Evolutionary conservation across 352 stramenopile genomes (phyloP).

Genomic region (Phytopythium sindhum): DNA sequence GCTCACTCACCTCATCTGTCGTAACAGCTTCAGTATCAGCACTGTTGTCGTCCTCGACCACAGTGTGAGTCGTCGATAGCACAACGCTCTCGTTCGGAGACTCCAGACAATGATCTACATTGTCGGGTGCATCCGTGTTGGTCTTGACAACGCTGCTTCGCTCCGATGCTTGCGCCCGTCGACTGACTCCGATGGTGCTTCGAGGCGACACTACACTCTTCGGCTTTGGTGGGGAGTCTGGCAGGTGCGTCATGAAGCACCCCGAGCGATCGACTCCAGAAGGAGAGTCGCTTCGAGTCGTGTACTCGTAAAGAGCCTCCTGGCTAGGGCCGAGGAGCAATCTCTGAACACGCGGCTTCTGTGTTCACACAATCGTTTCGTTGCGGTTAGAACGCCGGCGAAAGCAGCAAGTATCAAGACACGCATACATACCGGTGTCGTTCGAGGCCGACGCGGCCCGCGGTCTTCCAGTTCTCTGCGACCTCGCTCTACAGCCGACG

Average conservation of each 20-base stretch:
- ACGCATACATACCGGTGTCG: neutral
- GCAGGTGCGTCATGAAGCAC: slow-evolving; percentile 48
- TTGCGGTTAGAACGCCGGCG: neutral
- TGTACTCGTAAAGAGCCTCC: slow-evolving; percentile 9
- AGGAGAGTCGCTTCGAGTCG: neutral
- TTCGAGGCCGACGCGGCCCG: neutral
- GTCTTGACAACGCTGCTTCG: neutral
- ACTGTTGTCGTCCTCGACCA: neutral
- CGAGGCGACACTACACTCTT: neutral
- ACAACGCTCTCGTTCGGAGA: neutral
- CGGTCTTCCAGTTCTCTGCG: neutral
- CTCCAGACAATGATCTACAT: neutral
- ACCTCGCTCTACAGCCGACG: neutral
- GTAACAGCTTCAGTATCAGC: neutral
- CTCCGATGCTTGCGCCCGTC: neutral
- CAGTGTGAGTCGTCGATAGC: neutral
- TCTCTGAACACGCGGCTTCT: slow-evolving; percentile 45
- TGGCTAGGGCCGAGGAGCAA: slow-evolving; percentile 27
- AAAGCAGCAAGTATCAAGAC: neutral
- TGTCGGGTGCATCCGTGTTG: neutral
- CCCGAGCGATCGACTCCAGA: slow-evolving; percentile 1
- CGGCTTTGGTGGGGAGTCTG: slow-evolving; percentile 44
- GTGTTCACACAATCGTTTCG: neutral
- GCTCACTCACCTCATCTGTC: neutral
- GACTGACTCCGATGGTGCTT: neutral